Conservation (phyloP, 495 filamentous ascomycete genomes). For the Neurospora terricola region DNA sequence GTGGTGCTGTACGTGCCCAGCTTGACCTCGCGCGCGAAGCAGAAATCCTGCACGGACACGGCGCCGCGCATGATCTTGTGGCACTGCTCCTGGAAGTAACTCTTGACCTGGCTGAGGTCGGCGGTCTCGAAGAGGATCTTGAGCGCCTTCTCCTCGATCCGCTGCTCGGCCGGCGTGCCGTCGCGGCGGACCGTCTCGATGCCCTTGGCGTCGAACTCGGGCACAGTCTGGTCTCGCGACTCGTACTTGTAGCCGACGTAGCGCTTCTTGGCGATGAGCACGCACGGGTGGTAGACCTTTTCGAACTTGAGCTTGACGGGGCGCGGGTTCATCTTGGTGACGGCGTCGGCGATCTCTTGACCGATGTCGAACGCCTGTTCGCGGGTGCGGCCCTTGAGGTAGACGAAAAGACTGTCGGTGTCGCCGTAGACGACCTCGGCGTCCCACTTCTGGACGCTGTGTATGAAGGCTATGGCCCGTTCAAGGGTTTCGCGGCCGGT, state of each 20-base stretch:
- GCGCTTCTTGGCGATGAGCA: slow-evolving; percentile 91
- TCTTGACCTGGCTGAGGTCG: slow-evolving; percentile 83
- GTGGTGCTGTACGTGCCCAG: slow-evolving; percentile 82
- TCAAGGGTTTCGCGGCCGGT: slow-evolving; percentile 90
- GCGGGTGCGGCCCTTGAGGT: slow-evolving; percentile 75
- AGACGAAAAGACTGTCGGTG: slow-evolving; percentile 92
- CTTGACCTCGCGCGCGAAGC: slow-evolving; percentile 84
- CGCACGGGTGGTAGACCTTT: slow-evolving; percentile 93
- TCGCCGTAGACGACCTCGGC: slow-evolving; percentile 98
- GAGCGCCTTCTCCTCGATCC: slow-evolving; percentile 91
- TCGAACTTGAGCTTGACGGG: slow-evolving; percentile 97
- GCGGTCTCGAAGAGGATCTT: slow-evolving; percentile 76
- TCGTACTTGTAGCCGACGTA: slow-evolving; percentile 99
- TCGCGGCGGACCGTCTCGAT: slow-evolving; percentile 95
- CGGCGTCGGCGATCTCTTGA: slow-evolving; percentile 78
- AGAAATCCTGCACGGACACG: slow-evolving; percentile 90
- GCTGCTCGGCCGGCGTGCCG: slow-evolving; percentile 91
- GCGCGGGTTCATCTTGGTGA: slow-evolving; percentile 84
- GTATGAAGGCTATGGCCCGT: slow-evolving; percentile 85
- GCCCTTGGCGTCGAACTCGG: slow-evolving; percentile 95
- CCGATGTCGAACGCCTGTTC: slow-evolving; percentile 89
- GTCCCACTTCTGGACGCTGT: slow-evolving; percentile 75
- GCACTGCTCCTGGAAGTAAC: slow-evolving; percentile 85
- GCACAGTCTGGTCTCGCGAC: slow-evolving; percentile 59
- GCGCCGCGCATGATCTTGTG: slow-evolving; percentile 83